These are phyloP conservation scores for Flaveria linearis DNA, from an alignment of 129 eudicot species.

Conservation along the genomic window DNA sequence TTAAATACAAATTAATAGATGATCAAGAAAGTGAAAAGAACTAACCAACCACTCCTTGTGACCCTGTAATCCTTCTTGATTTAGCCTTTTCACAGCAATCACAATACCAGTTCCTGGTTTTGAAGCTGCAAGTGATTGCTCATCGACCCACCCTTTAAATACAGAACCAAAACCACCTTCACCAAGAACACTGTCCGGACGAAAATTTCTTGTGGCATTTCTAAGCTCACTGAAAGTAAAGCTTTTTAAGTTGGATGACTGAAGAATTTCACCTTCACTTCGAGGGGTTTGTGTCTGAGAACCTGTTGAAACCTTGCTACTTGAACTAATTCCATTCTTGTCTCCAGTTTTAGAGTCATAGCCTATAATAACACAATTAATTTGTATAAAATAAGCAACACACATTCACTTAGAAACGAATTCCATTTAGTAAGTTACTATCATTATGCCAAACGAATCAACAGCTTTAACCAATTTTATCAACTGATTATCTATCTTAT, in stretches of 20 bases:
- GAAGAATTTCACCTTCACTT: slow-evolving; percentile 78
- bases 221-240: slow-evolving; percentile 63
- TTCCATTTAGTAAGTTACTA: slow-evolving; percentile 3
- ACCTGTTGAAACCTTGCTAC: slow-evolving; percentile 59
- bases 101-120: slow-evolving; percentile 66
- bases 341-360: slow-evolving; percentile 50
- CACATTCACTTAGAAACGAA: slow-evolving; percentile 8
- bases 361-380: slow-evolving; percentile 28
- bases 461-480: neutral
- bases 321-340: slow-evolving; percentile 46
- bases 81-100: slow-evolving; percentile 78
- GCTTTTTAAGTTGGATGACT: slow-evolving; percentile 68
- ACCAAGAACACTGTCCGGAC: slow-evolving; percentile 78
- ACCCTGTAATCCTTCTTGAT: slow-evolving; percentile 85
- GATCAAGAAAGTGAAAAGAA: slow-evolving; percentile 27
- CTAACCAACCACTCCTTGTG: slow-evolving; percentile 92
- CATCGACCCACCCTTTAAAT: slow-evolving; percentile 87
- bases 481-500: neutral
- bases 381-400: neutral
- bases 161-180: slow-evolving; percentile 95
- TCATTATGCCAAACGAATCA: neutral
- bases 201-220: slow-evolving; percentile 69
- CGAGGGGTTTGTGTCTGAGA: slow-evolving; percentile 68
- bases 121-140: slow-evolving; percentile 64
- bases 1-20: neutral